phyloP scores from a whole-genome alignment of 2,329 filamentous ascomycete species.

The Aspergillus aculeatinus region DNA sequence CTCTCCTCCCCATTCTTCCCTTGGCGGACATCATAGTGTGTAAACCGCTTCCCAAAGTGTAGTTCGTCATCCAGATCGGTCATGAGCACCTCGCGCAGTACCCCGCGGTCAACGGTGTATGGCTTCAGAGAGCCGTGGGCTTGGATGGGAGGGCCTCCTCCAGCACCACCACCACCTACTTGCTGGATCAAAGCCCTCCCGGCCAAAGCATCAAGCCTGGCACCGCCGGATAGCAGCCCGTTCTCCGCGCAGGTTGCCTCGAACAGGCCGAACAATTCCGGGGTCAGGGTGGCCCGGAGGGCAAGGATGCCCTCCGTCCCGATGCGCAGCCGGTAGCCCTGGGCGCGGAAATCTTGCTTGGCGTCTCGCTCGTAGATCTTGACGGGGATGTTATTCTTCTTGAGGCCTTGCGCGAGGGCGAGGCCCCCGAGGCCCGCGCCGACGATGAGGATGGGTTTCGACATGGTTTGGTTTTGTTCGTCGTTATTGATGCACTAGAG shows the following conservation, averaged over 20 bases:
- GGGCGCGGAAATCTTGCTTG: slow-evolving; percentile 29
- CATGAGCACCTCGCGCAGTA: slow-evolving; percentile 4
- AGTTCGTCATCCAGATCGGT: not conserved
- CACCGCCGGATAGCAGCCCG: not conserved
- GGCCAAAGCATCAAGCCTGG: not conserved
- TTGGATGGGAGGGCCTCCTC: not conserved
- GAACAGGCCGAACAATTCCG: slow-evolving; percentile 20
- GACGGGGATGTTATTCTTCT: slow-evolving; percentile 35
- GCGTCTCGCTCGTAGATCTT: slow-evolving; percentile 39
- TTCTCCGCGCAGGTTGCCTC: slow-evolving; percentile 20
- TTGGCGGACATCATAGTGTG: not conserved
- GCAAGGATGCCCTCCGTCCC: not conserved
- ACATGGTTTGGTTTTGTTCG: not conserved
- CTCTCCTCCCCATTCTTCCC: too few species aligned
- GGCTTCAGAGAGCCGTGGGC: not conserved
- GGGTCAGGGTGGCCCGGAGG: not conserved
- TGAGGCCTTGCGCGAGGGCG: slow-evolving; percentile 37
- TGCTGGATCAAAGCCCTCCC: not conserved
- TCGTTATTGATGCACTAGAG: not conserved
- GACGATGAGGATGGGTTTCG: slow-evolving; percentile 32
- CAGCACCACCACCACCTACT: not conserved
- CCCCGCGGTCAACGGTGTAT: slow-evolving; percentile 2
- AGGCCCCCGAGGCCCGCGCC: slow-evolving; percentile 39
- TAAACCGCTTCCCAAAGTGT: slow-evolving; percentile 3
- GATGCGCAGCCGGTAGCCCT: slow-evolving; percentile 40